These are phyloP conservation scores for Fusarium drepaniforme DNA, from an alignment of 2,329 filamentous ascomycete species.

Conservation along the genomic window DNA sequence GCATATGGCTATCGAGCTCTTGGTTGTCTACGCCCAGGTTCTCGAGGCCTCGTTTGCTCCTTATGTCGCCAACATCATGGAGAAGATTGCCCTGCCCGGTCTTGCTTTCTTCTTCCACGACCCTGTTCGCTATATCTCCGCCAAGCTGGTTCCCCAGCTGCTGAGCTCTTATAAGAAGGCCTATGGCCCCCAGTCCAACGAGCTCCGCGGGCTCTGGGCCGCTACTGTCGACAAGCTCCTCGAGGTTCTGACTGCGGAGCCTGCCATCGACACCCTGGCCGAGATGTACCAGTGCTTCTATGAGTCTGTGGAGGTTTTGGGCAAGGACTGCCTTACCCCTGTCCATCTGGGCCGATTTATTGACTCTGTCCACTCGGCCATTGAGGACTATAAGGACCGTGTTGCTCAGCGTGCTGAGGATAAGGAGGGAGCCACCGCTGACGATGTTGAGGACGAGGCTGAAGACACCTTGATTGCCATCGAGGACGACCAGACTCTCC, in stretches of 20 bases:
- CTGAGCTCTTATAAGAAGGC: slow-evolving; percentile 95
- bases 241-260: slow-evolving; percentile 93
- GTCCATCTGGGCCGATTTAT: slow-evolving; percentile 91
- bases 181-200: slow-evolving; percentile 82
- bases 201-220: slow-evolving; percentile 86
- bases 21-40: slow-evolving; percentile 96
- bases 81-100: slow-evolving; percentile 93
- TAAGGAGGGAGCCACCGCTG: slow-evolving; percentile 76
- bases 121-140: slow-evolving; percentile 93
- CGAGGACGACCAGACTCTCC: slow-evolving; percentile 94
- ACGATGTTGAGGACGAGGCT: slow-evolving; percentile 90
- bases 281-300: slow-evolving; percentile 99
- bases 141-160: slow-evolving; percentile 93
- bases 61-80: slow-evolving; percentile 93
- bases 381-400: slow-evolving; percentile 93
- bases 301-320: slow-evolving; percentile 94
- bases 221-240: slow-evolving; percentile 90
- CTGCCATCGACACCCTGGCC: slow-evolving; percentile 93
- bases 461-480: slow-evolving; percentile 92
- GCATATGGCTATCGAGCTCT: slow-evolving; percentile 98
- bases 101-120: slow-evolving; percentile 99
- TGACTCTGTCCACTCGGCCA: slow-evolving; percentile 83
- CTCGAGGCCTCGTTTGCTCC: slow-evolving; percentile 93
- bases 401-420: slow-evolving; percentile 89
- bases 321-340: slow-evolving; percentile 82